These are phyloP conservation scores for Rugosomyces carneus DNA, from an alignment of 1,284 basidiomycete species.

Conservation along the genomic window DNA sequence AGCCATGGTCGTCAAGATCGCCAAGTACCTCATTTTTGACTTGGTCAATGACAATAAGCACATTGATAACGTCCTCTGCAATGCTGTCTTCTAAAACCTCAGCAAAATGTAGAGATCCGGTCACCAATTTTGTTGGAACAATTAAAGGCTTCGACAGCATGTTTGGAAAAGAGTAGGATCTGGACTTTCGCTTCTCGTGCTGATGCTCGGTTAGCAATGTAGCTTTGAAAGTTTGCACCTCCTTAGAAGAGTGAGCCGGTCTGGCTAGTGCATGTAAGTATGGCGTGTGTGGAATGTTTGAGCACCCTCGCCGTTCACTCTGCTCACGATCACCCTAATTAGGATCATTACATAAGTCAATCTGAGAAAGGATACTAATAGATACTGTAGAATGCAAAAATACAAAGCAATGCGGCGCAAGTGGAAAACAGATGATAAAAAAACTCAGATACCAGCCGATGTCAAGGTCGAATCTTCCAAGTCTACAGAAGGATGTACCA, in stretches of 20 bases:
- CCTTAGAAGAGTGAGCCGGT: too few relatives aligned
- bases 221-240: too few relatives aligned
- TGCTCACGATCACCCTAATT: neutral
- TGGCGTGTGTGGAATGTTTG: neutral
- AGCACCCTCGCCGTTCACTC: too few relatives aligned
- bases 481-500: slow-evolving; percentile 79
- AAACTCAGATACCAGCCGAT: slow-evolving; percentile 21
- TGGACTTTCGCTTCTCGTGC: neutral
- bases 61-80: slow-evolving; percentile 52
- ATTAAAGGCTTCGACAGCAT: slow-evolving; percentile 34
- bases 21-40: slow-evolving; percentile 51
- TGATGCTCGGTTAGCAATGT: too few relatives aligned
- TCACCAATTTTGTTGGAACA: slow-evolving; percentile 54
- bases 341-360: neutral
- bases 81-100: slow-evolving; percentile 47
- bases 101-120: slow-evolving; percentile 57
- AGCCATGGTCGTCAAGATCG: slow-evolving; percentile 48
- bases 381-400: neutral
- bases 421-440: neutral
- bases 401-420: neutral
- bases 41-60: slow-evolving; percentile 39
- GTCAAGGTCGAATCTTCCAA: slow-evolving; percentile 47
- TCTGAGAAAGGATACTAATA: too few relatives aligned
- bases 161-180: neutral
- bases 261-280: neutral